A percentile compares a stretch with the other conserved stretches of the same genome.
phyloP scores from a whole-genome alignment of 371 early-diverging fungal species.

The Zychaea mexicana region DNA sequence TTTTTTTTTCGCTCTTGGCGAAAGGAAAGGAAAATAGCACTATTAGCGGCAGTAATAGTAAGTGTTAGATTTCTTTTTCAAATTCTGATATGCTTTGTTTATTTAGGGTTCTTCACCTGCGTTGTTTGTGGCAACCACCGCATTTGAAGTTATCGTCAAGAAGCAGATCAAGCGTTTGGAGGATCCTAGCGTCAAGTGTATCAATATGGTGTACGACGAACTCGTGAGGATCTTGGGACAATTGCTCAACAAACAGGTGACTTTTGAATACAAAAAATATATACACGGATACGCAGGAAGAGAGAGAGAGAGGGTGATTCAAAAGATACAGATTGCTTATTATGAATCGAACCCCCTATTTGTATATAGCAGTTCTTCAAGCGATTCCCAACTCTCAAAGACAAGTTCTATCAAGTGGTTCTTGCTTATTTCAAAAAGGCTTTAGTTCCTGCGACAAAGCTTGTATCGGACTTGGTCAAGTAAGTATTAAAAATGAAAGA shows the following conservation, averaged over 20 bases:
- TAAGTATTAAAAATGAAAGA: constrained; percentile 30
- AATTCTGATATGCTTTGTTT: background rate
- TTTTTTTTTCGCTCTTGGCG: too few species aligned
- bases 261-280: background rate
- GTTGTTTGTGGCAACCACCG: constrained; percentile 96
- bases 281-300: background rate
- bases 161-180: constrained; percentile 97
- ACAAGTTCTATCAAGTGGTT: constrained; percentile 89
- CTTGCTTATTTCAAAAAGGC: constrained; percentile 91
- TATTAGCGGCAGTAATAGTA: too few species aligned
- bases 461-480: constrained; percentile 89
- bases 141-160: constrained; percentile 97
- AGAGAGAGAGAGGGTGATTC: background rate
- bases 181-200: constrained; percentile 95
- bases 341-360: background rate
- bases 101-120: constrained; percentile 89
- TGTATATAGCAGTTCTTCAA: constrained; percentile 69
- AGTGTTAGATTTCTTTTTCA: too few species aligned
- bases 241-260: constrained; percentile 85
- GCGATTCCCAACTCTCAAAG: constrained; percentile 94
- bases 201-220: constrained; percentile 95
- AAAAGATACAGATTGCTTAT: background rate
- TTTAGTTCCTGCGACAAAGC: constrained; percentile 87
- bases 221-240: constrained; percentile 91
- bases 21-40: background rate